Percentiles rank a stretch among this genome's conserved stretches.
Conservation (phyloP, 2,329 filamentous ascomycete species). For the Colletotrichum sp. region DNA sequence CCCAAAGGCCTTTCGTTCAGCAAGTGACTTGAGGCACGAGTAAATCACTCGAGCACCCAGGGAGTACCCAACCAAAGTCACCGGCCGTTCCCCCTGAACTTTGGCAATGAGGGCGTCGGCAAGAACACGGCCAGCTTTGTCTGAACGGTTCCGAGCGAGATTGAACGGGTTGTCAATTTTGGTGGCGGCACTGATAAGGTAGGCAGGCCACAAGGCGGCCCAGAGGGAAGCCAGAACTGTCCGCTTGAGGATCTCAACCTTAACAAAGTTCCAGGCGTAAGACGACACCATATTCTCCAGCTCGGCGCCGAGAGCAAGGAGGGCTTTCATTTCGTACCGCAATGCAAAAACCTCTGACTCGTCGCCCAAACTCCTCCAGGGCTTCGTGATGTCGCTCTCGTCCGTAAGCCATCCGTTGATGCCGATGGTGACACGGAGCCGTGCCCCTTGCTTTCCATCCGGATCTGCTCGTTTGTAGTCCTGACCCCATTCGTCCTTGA, state of each 20-base stretch:
- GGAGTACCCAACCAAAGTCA: slow-evolving; percentile 83
- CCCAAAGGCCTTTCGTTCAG: slow-evolving; percentile 81
- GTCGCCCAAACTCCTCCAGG: slow-evolving; percentile 77
- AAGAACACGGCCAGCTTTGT: slow-evolving; percentile 80
- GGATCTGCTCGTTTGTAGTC: slow-evolving; percentile 28
- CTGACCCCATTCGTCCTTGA: slow-evolving; percentile 54
- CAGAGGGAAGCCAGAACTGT: slow-evolving; percentile 73
- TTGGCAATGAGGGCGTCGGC: slow-evolving; percentile 84
- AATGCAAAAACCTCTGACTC: slow-evolving; percentile 84
- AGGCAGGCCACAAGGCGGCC: slow-evolving; percentile 73
- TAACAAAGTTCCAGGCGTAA: slow-evolving; percentile 77
- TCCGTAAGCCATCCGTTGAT: slow-evolving; percentile 86
- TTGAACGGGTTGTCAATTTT: slow-evolving; percentile 84
- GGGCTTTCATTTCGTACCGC: slow-evolving; percentile 79
- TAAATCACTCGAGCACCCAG: slow-evolving; percentile 84
- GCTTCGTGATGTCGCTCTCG: slow-evolving; percentile 76
- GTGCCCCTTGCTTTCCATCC: slow-evolving; percentile 41
- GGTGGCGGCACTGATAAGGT: slow-evolving; percentile 68
- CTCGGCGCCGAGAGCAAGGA: slow-evolving; percentile 77
- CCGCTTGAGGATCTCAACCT: slow-evolving; percentile 75
- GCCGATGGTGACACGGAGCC: slow-evolving; percentile 82
- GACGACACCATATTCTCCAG: slow-evolving; percentile 75
- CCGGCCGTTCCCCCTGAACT: slow-evolving; percentile 81
- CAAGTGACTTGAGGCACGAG: slow-evolving; percentile 77
- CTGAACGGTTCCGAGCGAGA: slow-evolving; percentile 76